phyloP scores from a whole-genome alignment of 2,329 filamentous ascomycete species.

The Xylaria arbuscula region DNA sequence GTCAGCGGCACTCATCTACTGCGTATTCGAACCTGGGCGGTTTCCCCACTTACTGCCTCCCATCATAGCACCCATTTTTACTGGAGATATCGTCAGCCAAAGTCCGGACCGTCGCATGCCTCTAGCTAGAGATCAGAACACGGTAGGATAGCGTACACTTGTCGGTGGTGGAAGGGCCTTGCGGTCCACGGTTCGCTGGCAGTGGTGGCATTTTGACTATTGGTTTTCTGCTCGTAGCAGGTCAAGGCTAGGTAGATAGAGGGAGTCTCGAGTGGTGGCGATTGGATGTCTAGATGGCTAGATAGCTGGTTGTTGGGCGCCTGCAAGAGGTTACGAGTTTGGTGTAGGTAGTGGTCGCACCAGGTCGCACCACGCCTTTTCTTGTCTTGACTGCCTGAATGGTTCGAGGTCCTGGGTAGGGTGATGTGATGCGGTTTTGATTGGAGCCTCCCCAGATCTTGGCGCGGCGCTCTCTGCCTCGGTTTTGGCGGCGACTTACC shows the following conservation, averaged over 20 bases:
- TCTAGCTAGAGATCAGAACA: neutral
- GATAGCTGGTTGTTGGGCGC: no score
- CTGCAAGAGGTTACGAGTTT: neutral
- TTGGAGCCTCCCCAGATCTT: constrained; percentile 37
- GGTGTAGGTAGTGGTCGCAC: neutral
- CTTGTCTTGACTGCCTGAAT: constrained; percentile 1
- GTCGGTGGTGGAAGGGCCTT: constrained; percentile 75
- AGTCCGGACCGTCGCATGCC: constrained; percentile 23
- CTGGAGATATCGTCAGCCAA: constrained; percentile 60
- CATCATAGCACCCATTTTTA: constrained; percentile 99
- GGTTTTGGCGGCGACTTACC: constrained; percentile 6
- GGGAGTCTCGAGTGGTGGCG: neutral
- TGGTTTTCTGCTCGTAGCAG: constrained; percentile 11
- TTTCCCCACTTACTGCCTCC: constrained; percentile 82
- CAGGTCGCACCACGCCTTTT: neutral
- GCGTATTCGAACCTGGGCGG: neutral
- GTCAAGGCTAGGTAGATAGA: neutral
- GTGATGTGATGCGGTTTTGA: constrained; percentile 26
- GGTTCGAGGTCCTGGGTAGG: constrained; percentile 20
- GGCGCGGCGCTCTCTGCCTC: constrained; percentile 32
- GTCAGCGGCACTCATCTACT: constrained; percentile 25
- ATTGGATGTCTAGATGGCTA: neutral
- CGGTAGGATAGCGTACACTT: constrained; percentile 66
- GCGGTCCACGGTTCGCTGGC: constrained; percentile 61
- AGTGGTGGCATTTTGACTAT: constrained; percentile 63